Percentiles rank a stretch among this genome's conserved stretches.
These are phyloP conservation scores for Fusarium ramigenum DNA, from an alignment of 2,329 filamentous ascomycete genomes.

Conservation along the genomic window DNA sequence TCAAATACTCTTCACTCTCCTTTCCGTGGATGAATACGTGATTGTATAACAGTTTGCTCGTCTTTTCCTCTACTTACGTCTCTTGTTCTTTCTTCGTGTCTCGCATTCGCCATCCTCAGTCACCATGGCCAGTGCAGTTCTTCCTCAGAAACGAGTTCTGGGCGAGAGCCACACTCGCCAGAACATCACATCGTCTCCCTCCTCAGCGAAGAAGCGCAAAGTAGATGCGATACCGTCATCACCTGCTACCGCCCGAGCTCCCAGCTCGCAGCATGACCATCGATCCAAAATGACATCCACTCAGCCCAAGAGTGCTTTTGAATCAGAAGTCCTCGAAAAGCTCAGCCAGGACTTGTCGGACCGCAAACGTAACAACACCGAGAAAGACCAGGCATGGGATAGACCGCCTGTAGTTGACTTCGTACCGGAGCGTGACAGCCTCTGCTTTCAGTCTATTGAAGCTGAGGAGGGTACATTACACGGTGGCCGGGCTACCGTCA, in stretches of 20 bases:
- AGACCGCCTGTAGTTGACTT: slow-evolving; percentile 64
- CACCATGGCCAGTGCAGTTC: slow-evolving; percentile 59
- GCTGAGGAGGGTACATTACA: slow-evolving; percentile 86
- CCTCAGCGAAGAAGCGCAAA: slow-evolving; percentile 82
- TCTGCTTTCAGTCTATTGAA: slow-evolving; percentile 97
- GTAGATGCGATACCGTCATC: slow-evolving; percentile 70
- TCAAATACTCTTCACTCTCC: slow-evolving; percentile 1
- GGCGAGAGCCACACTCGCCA: slow-evolving; percentile 72
- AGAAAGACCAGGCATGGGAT: slow-evolving; percentile 94
- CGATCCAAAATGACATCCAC: slow-evolving; percentile 73
- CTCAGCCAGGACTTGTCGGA: slow-evolving; percentile 92
- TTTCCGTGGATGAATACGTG: slow-evolving; percentile 25
- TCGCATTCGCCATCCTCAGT: slow-evolving; percentile 24
- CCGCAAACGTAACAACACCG: slow-evolving; percentile 85
- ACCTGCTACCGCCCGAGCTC: slow-evolving; percentile 65
- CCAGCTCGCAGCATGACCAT: slow-evolving; percentile 69
- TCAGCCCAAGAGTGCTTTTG: slow-evolving; percentile 90
- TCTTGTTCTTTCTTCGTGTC: neutral
- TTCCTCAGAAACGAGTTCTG: slow-evolving; percentile 78
- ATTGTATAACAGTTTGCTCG: neutral
- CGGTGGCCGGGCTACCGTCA: slow-evolving; percentile 80
- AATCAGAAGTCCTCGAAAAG: slow-evolving; percentile 93
- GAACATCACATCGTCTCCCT: slow-evolving; percentile 67
- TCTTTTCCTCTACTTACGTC: neutral
- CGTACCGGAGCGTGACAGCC: slow-evolving; percentile 67